A percentile compares a stretch with the other conserved stretches of the same genome.
phyloP scores from a whole-genome alignment of 1,139 yeast species.

The Lodderomyces jiufengensis region DNA sequence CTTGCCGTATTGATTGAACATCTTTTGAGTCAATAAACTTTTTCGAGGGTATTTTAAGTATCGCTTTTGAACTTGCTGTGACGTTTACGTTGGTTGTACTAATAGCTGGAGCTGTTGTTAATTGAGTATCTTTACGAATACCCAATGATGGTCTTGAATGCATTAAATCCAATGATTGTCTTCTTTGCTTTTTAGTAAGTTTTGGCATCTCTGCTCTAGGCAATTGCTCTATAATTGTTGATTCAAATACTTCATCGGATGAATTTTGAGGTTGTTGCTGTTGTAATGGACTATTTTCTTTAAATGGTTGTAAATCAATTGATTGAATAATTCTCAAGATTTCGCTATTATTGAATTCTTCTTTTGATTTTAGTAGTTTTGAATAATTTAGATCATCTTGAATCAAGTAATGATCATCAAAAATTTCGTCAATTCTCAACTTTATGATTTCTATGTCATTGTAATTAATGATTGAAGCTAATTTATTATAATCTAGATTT shows the following conservation, averaged over 20 bases:
- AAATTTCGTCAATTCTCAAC: slow-evolving; percentile 23
- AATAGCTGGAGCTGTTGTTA: slow-evolving; percentile 31
- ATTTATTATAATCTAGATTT: slow-evolving; percentile 18
- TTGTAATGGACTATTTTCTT: slow-evolving; percentile 1
- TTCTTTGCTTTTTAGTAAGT: slow-evolving; percentile 22
- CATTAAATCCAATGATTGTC: slow-evolving; percentile 34
- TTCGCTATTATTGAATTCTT: too few species aligned
- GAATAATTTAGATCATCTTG: slow-evolving; percentile 15
- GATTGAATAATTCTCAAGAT: slow-evolving; percentile 18
- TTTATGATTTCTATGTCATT: slow-evolving; percentile 19
- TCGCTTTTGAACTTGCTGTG: slow-evolving; percentile 26
- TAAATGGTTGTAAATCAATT: slow-evolving; percentile 16
- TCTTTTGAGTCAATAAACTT: neutral
- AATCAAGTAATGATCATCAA: slow-evolving; percentile 20
- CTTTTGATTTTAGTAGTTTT: slow-evolving; percentile 2
- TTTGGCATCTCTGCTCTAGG: slow-evolving; percentile 12
- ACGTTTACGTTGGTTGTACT: slow-evolving; percentile 35
- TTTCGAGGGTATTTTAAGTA: neutral
- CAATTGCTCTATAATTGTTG: neutral
- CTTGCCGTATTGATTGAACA: neutral
- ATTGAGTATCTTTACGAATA: slow-evolving; percentile 14
- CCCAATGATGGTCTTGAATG: slow-evolving; percentile 15
- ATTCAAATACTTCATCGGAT: neutral
- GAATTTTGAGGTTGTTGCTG: slow-evolving; percentile 3
- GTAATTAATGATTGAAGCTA: slow-evolving; percentile 14